Evolutionary conservation across 768 basidiomycete genomes (phyloP), one percentile per base, ranked within the genome.

Genomic region (Artomyces pyxidatus): DNA sequence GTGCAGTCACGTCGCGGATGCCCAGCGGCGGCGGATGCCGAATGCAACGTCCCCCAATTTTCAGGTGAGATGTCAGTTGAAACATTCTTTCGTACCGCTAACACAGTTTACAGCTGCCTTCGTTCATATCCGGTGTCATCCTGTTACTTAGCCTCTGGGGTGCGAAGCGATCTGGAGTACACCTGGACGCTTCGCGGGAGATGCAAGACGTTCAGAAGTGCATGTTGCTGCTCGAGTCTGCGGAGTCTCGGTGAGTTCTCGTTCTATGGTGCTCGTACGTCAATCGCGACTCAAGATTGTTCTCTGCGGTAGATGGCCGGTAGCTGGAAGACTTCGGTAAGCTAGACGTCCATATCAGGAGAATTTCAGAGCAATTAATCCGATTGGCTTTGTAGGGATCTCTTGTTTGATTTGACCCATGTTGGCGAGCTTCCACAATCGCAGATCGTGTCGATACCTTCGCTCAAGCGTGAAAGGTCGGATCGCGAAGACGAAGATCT

Each of bases 101-200:
- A 37, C 30, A 51, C 21, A 51, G 32, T n/a, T 54, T 41, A 51
- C 47, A 61, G 62, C 37, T 60, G 37, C 51, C 66, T 17, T 64
- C 73, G 0, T 76, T 78, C 58, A 71, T 71, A 6, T 66, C 76
- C 2, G 73, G 71, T 5, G 70, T 80, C 32, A 70, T 81, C 21
- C 64, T 81, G 5, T 62, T 83, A 35, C 63, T 82, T 29, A 76
- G 76, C 32, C 69, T 82, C 12, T 81, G 73, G 80, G 76, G 68
- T 42, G 73, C 68, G 42, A 74, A 70, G 54, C 68, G 67, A 44
- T 65, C 65, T 25, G 70, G 78, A 6, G 51, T 69, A 16, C 57
- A 59, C 4, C 61, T 58, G 7, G 76, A 79, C 49, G 57, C 72
- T 1, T 58, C 61, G 8, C 65, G 68, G 44, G 75, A 79, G 42